Evolutionary conservation across 495 filamentous ascomycete species (phyloP).

Genomic region (Penicillium manginii): DNA sequence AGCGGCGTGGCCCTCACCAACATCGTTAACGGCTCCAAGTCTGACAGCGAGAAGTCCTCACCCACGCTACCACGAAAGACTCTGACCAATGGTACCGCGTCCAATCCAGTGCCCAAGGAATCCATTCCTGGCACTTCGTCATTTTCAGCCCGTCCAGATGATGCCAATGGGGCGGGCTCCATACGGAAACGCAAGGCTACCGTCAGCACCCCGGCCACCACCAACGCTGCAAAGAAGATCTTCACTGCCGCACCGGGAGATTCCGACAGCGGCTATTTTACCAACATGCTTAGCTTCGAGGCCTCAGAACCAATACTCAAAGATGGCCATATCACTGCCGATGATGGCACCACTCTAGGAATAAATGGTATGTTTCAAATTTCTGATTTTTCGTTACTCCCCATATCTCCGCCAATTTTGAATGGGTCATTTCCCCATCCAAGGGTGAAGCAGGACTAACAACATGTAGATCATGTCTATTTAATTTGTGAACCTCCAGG

Average conservation of each 20-base stretch:
- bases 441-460: conserved; percentile 21
- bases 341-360: conserved; percentile 83
- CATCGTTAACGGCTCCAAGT: conserved; percentile 39
- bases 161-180: conserved; percentile 38
- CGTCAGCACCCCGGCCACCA: conserved; percentile 47
- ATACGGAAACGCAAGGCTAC: conserved; percentile 83
- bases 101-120: conserved; percentile 49
- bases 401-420: conserved; percentile 10
- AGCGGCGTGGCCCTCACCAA: conserved; percentile 31
- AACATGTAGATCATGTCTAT: conserved; percentile 84
- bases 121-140: conserved; percentile 66
- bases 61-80: conserved; percentile 47
- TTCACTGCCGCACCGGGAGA: conserved; percentile 51
- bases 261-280: conserved; percentile 43
- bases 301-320: conserved; percentile 66
- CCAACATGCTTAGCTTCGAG: conserved; percentile 90
- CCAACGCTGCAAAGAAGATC: conserved; percentile 44
- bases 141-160: conserved; percentile 57
- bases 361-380: conserved; percentile 75
- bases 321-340: conserved; percentile 80
- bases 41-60: conserved; percentile 48
- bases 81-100: conserved; percentile 41
- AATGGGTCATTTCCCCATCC: not conserved
- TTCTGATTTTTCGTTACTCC: conserved; percentile 6
- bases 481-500: conserved; percentile 96